Percentiles rank a stretch among this genome's conserved stretches.
Evolutionary conservation across 2,329 filamentous ascomycete species (phyloP).

Genomic region (Arthrobotrys entomopaga): DNA sequence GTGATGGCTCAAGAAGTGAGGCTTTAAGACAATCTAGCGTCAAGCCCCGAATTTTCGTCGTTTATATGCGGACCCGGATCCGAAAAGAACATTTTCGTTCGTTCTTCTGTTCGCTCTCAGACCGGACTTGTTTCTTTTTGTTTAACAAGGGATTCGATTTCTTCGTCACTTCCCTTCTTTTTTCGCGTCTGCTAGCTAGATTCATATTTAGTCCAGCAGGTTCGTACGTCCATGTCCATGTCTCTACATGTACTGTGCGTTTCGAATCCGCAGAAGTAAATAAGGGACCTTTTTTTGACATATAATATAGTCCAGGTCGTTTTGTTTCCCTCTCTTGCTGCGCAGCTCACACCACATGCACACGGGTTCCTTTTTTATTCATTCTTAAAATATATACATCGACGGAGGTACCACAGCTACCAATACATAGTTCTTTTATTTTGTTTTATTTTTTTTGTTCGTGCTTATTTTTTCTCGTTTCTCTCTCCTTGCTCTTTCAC

Average conservation of each 20-base stretch:
- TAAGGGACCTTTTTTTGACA: slow-evolving; percentile 21
- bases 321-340: slow-evolving; percentile 6
- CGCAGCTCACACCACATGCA: background rate
- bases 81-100: slow-evolving; percentile 2
- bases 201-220: slow-evolving; percentile 37
- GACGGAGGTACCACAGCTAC: background rate
- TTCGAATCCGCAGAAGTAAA: no score
- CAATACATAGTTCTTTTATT: background rate
- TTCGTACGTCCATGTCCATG: slow-evolving; percentile 2
- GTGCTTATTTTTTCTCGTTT: slow-evolving; percentile 3
- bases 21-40: background rate
- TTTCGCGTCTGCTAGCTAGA: slow-evolving; percentile 40
- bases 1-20: slow-evolving; percentile 9
- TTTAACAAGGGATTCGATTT: slow-evolving; percentile 13
- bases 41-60: slow-evolving; percentile 25
- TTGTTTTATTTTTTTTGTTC: no score
- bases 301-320: slow-evolving; percentile 42
- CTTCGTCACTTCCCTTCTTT: slow-evolving; percentile 9
- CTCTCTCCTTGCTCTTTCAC: background rate
- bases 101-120: background rate
- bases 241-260: no score
- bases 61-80: slow-evolving; percentile 45
- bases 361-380: background rate
- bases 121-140: background rate
- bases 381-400: no score